Base-by-base conservation (phyloP, 371 early-diverging fungal genomes). In the Amoeboaphelidium protococcarum region DNA sequence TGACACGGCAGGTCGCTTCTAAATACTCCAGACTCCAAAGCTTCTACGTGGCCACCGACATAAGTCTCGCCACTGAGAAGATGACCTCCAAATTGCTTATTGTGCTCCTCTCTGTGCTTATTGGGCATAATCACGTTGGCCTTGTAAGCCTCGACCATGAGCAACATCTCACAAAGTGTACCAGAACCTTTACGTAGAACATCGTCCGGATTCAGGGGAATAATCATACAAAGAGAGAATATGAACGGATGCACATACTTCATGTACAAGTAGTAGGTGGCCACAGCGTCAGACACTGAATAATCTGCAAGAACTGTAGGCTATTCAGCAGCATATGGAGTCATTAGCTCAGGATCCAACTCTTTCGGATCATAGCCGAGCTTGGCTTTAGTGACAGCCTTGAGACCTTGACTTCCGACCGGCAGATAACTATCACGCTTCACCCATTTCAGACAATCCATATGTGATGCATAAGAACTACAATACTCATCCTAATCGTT, bases 261-360 rank as follows among this genome's bases (percentile, higher is more conserved):
- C 82, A 92, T 89, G 60, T 96, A 98, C 1, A 99, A 67, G 53
- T 92, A 94, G 61, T 97, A 98, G 0, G 98, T 98, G 0, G 98
- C 98, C 1, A 99, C 95, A 2, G 98, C 98, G 71, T 99, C 99
- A 45, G 98, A 97, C 23, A 98, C 99, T 16, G 98, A 97, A 60
- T 98, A 98, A 47, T 90, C 86, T 10, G 98, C 94, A 44, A 99
- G 65, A n/a, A 68, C 75, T 56, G 95, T 91, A 2, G 99, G 99
- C 41, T 82, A 67, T 55, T 92, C 91, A 2, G 70, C 55, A 1
- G 98, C 98, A 61, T 26, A 67, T 62, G 72, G 67, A 13, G 90
- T 86, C 99, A 98, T 98, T 52, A 88, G 87, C 62, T 98, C 99
- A 0, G 99, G 98, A 57, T 99, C 98, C 26, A 99, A 64, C 61